Evolutionary conservation across 1,139 yeast genomes (phyloP), one percentile per base, ranked within the genome.

Genomic region (Scheffersomyces titani): DNA sequence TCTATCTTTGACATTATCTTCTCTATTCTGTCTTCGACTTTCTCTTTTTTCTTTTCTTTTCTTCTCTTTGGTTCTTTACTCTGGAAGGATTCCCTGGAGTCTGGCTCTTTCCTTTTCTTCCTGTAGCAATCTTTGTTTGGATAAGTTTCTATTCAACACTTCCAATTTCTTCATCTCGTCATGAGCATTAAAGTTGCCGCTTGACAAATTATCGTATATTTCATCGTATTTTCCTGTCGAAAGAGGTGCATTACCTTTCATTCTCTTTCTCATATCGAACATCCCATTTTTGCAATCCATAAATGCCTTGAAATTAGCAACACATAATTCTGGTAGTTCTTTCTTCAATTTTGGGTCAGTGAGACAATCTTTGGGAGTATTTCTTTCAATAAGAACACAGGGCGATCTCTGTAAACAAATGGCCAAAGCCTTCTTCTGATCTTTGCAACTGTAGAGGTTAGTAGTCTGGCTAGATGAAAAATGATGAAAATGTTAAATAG

Each of bases 401-500:
- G 98, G 98, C 5, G 98, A 92, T 70, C 98, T 81, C 71, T 94
- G 99, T 52, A 94, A 81, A 69, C 99, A 94, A 22, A 94, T 88
- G 6, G 98, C 98, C 60, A 94, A 92, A 18, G 97, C 97, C 66
- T 86, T 91, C 67, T 92, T 85, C 68, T 93, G 96, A 72, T 94
- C 99, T 67, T 90, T 89, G 73, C 99, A 94, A 81, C 97, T 92
- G 57, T 1, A 30, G 19, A 30, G 40, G 61, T 64, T 61, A 63
- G 66, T 60, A 51, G 16, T 30, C 16, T 30, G 40, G 3, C 16
- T 3, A 9, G 40, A 30, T 7, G 40, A 30, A 30, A 30, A 30
- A 9, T 6, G 16, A 30, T 5, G 40, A 30, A 30, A 30, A 30
- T 24, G 11, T 24, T 24, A 2, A 3, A 30, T 11, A 7, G 16